Base-by-base conservation (phyloP, 257 asterid species). In the Misopates orontium region DNA sequence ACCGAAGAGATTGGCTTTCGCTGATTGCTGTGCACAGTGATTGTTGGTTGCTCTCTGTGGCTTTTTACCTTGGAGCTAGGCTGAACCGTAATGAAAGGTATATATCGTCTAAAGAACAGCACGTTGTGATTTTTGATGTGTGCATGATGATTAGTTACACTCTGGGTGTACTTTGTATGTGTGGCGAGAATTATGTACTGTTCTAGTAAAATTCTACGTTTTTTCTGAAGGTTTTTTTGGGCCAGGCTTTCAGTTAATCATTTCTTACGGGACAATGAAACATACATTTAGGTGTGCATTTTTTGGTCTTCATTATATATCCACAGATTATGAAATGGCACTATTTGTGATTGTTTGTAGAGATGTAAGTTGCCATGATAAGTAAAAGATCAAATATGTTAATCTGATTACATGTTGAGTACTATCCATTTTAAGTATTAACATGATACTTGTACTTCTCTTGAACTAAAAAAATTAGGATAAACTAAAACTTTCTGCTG, bases 31-130 rank as follows among this genome's bases (percentile, higher is more conserved):
- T 91, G 74, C 96, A 91, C 75, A 88, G 98, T 75, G 98, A 91
- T 71, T 88, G 96, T 72, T 91, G 98, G 98, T 81, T 91, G 86
- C 96, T 91, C 64, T 91, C 98, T 56, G 96, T 91, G 70, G 86
- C 96, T 61, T 91, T 88, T 73, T 91, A 88, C 69, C 89, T 87
- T 65, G 98, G 98, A 24, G 95, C 98, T 56, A 82, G 85, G 77
- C 85, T 91, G 55, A 88, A 83, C 78, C 88, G 95, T 52, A 88
- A 82, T 69, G 98, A 91, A 66, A 88, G 98, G 98, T 91, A 67
- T 31, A 64, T 21, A 14, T 57, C 13, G 36, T n/a, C 70, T 23
- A 11, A 44, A 60, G 53, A 44, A 54, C 18, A 36, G 24, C 59
- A 70, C 71, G n/a, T n/a, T n/a, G n/a, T n/a, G n/a, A n/a, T 61